Base-by-base conservation (phyloP, 306 rosid species). In the Herpetospermum pedunculosum region DNA sequence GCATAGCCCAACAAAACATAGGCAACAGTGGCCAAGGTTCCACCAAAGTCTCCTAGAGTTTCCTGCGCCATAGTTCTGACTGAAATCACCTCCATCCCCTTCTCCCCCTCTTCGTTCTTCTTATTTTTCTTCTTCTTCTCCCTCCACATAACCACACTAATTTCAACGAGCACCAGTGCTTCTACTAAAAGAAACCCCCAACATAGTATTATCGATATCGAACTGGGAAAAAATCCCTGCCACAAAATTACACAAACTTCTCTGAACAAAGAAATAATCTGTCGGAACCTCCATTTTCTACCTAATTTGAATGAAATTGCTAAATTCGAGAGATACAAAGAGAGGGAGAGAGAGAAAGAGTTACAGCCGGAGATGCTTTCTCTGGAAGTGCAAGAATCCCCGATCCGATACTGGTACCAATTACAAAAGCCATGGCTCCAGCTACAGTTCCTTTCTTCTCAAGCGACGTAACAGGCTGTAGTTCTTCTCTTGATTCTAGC, bases 31-130 rank as follows among this genome's bases (percentile, higher is more conserved):
- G 86, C 92, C 59, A 90, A 13, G 76, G 79, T 70, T 76, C 92
- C 91, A 74, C 91, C 94, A 81, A 81, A 84, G 14, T 84, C 83
- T 25, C 96, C 96, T 46, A 88, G 81, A 49, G 88, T 86, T 80
- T 86, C 96, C 79, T 88, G 90, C 37, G 92, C 94, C 96, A 90
- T 90, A 26, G 90, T 90, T 65, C 86, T 86, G 9, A 88, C 73
- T 15, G 93, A 90, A 82, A 90, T 81, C 19, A 85, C 83, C 78
- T 85, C 88, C 76, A 88, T 69, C 4, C 84, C 90, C 65, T 75
- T 80, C 35, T 52, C 79, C 53, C 50, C 77, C 71, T 72, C 80
- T 69, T 68, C 70, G 67, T 54, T 59, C 77, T 67, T 64, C 74
- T 54, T 84, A n/a, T n/a, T n/a, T 76, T 55, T 64, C 65, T 68